Evolutionary conservation across 2,329 filamentous ascomycete genomes (phyloP).

Genomic region (Samsoniella hepiali): DNA sequence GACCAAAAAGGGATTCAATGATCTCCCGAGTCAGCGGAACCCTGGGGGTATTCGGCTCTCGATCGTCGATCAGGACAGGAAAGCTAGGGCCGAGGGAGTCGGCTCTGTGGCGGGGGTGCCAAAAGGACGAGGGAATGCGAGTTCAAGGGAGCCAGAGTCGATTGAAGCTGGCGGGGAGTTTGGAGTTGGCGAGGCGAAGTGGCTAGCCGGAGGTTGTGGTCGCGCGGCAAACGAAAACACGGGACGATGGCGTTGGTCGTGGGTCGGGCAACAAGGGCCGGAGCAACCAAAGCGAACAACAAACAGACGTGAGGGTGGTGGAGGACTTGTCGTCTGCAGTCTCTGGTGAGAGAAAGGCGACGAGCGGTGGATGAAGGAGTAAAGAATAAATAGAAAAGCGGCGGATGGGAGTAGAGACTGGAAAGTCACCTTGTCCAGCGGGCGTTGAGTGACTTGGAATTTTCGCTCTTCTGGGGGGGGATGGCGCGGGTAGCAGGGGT

Average conservation of each 20-base stretch:
- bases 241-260: conserved; percentile 6
- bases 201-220: not conserved
- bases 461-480: conserved; percentile 1
- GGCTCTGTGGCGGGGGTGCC: conserved; percentile 5
- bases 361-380: not conserved
- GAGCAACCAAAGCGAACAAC: conserved; percentile 14
- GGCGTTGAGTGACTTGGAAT: not conserved
- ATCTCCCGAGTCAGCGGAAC: conserved; percentile 20
- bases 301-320: not conserved
- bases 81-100: conserved; percentile 2
- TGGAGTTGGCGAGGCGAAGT: not conserved
- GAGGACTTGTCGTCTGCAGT: not conserved
- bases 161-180: not conserved
- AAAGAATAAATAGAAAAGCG: not conserved
- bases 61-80: conserved; percentile 20
- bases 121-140: conserved; percentile 3
- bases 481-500: conserved; percentile 4
- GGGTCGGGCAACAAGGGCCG: not conserved
- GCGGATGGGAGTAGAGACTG: conserved; percentile 6
- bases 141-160: conserved; percentile 1
- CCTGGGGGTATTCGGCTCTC: conserved; percentile 18
- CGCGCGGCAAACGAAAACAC: conserved; percentile 15
- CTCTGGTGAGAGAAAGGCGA: not conserved
- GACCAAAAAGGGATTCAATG: conserved; percentile 17
- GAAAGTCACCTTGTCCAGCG: not conserved